These are phyloP conservation scores for Saccharomycopsis hybrid DNA, from an alignment of 1,139 yeast species.

Conservation along the genomic window DNA sequence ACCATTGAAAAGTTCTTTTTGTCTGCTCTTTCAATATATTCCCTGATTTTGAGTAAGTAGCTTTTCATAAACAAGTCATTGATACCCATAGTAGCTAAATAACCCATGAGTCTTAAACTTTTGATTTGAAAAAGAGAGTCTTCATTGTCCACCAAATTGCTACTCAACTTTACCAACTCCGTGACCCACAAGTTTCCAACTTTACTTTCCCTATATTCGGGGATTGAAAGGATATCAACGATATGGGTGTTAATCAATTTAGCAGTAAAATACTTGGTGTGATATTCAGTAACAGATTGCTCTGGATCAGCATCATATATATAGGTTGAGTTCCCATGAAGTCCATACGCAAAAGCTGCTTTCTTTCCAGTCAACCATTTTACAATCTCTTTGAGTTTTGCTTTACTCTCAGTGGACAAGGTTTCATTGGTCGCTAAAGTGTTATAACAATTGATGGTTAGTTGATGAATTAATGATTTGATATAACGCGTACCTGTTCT, in stretches of 20 bases:
- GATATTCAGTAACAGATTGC: background rate
- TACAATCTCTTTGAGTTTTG: background rate
- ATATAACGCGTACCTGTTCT: slow-evolving; percentile 13
- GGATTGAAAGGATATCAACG: slow-evolving; percentile 4
- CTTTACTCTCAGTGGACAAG: slow-evolving; percentile 5
- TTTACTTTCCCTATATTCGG: slow-evolving; percentile 3
- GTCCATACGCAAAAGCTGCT: slow-evolving; percentile 6
- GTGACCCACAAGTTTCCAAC: slow-evolving; percentile 5
- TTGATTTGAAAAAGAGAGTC: slow-evolving; percentile 11
- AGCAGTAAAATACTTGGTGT: slow-evolving; percentile 2
- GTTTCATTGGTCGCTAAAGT: slow-evolving; percentile 8
- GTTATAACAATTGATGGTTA: slow-evolving; percentile 13
- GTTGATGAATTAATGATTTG: slow-evolving; percentile 8
- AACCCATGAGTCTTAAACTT: slow-evolving; percentile 9
- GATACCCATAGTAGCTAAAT: slow-evolving; percentile 10
- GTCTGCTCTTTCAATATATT: slow-evolving; percentile 2
- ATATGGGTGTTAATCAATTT: background rate
- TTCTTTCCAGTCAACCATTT: background rate
- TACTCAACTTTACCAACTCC: background rate
- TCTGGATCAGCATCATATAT: slow-evolving; percentile 3
- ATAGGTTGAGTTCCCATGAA: background rate
- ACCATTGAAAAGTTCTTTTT: background rate
- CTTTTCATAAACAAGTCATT: slow-evolving; percentile 4
- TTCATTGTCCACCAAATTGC: slow-evolving; percentile 7
- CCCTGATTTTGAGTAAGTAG: slow-evolving; percentile 1